Percentiles rank a stretch among this genome's conserved stretches.
Conservation (phyloP, 352 stramenopile genomes). For the Globisporangium canariense region DNA sequence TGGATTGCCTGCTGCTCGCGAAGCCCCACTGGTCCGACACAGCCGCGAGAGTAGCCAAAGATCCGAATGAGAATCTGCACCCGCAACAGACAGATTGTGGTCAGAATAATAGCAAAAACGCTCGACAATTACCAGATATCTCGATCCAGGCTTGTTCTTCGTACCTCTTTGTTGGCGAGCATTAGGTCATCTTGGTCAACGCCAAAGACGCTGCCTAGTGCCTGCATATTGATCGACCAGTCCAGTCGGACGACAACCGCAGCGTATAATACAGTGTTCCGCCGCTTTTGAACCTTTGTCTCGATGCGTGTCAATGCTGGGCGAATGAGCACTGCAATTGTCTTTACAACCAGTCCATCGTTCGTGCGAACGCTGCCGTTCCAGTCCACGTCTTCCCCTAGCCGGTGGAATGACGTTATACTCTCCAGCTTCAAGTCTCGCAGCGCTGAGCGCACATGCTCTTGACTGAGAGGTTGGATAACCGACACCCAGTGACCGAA, state of each 20-base stretch:
- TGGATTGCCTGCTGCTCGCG: slow-evolving; percentile 40
- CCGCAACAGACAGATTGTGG: not conserved
- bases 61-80: slow-evolving; percentile 50
- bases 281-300: not conserved
- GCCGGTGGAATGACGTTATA: slow-evolving; percentile 22
- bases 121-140: not conserved
- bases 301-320: not conserved
- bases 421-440: slow-evolving; percentile 19
- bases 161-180: slow-evolving; percentile 49
- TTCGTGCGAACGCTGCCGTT: slow-evolving; percentile 14
- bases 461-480: slow-evolving; percentile 15
- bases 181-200: slow-evolving; percentile 28
- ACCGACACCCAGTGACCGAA: slow-evolving; percentile 23
- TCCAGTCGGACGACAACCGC: slow-evolving; percentile 51
- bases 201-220: slow-evolving; percentile 26
- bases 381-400: slow-evolving; percentile 18
- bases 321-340: slow-evolving; percentile 46
- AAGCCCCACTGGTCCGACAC: slow-evolving; percentile 57
- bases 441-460: slow-evolving; percentile 39
- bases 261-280: slow-evolving; percentile 21
- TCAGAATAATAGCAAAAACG: not conserved
- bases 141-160: slow-evolving; percentile 1
- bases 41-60: slow-evolving; percentile 65
- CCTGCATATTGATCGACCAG: slow-evolving; percentile 50
- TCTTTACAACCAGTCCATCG: slow-evolving; percentile 53